Evolutionary conservation across 805 yeast genomes (phyloP), one percentile per base, ranked within the genome.

Genomic region (Candida andamanensis): DNA sequence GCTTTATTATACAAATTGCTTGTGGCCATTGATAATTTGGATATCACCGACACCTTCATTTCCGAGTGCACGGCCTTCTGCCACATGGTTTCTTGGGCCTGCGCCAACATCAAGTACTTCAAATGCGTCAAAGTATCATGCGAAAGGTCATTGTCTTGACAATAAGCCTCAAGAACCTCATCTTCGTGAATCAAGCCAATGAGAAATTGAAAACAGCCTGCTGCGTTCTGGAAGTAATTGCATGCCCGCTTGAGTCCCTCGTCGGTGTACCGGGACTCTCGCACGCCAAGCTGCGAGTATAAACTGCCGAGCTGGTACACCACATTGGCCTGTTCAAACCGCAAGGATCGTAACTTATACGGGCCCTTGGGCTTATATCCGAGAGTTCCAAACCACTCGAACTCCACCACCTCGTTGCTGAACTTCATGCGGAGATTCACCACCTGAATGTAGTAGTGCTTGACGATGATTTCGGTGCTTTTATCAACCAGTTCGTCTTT

Each of bases 81-180:
- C 95, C 96, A 87, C 30, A 81, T 76, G 9, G 76, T 69, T 49
- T 89, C 96, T 54, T 87, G 95, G 0, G 95, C 92, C 47, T 85
- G 95, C 0, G 95, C 92, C 24, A 83, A 49, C 74, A 74, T 73
- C 21, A 86, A 47, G 9, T 51, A 43, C 22, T 67, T 56, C 32
- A 87, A 56, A 12, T 78, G 62, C 9, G 60, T 56, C 7, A 82
- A 46, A 0, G 85, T 74, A 9, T 67, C 66, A 1, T 36, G 26
- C 24, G 74, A 75, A 11, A 84, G 54, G 15, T 41, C 45, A 13
- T 19, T 26, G 32, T 23, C 28, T 16, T 12, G 16, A 11, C 12
- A 29, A 12, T 21, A 36, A 19, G 22, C 8, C 14, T 23, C 17
- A 22, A 18, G 10, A n/a, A 13, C 13, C 5, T 29, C 20, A 16